Conservation (phyloP, 768 basidiomycete genomes). For the Phylloporus rhodoxanthus region DNA sequence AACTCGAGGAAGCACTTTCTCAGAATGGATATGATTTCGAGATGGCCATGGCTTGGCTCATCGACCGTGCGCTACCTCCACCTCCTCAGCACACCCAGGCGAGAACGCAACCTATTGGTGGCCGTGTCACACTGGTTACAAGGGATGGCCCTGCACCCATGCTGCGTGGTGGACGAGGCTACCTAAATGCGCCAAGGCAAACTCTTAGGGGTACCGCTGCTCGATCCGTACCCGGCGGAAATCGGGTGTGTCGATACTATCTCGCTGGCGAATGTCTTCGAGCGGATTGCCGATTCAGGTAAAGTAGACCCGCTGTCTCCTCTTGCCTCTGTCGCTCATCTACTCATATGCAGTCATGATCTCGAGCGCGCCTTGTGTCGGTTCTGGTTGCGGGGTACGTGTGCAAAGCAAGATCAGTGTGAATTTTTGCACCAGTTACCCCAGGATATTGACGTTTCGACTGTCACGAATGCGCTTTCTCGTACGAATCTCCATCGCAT, state of each 20-base stretch:
- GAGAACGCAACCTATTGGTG: slow-evolving; percentile 58
- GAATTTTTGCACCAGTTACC: slow-evolving; percentile 94
- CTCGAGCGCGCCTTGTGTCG: slow-evolving; percentile 90
- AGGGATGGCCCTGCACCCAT: slow-evolving; percentile 40
- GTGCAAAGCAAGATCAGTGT: slow-evolving; percentile 93
- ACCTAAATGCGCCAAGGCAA: slow-evolving; percentile 17
- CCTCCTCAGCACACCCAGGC: slow-evolving; percentile 35
- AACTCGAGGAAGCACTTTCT: slow-evolving; percentile 88
- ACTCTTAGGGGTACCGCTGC: slow-evolving; percentile 24
- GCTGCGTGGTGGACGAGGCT: slow-evolving; percentile 40
- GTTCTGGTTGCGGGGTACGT: slow-evolving; percentile 97
- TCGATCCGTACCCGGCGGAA: slow-evolving; percentile 42
- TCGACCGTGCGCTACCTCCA: slow-evolving; percentile 61
- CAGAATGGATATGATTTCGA: slow-evolving; percentile 93
- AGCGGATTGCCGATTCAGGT: slow-evolving; percentile 98
- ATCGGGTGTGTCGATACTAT: slow-evolving; percentile 91
- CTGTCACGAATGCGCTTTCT: slow-evolving; percentile 61
- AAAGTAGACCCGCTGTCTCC: slow-evolving; percentile 18
- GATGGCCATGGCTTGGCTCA: slow-evolving; percentile 88
- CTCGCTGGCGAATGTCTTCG: slow-evolving; percentile 93
- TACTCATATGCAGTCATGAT: slow-evolving; percentile 62
- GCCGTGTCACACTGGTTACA: slow-evolving; percentile 60
- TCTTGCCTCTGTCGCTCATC: slow-evolving; percentile 8
- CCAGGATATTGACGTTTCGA: slow-evolving; percentile 73
- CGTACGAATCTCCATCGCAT: slow-evolving; percentile 53